Percentiles rank a stretch among this genome's conserved stretches.
phyloP scores from a whole-genome alignment of 169 alveolate genomes.

The Besnoitia besnoiti region DNA sequence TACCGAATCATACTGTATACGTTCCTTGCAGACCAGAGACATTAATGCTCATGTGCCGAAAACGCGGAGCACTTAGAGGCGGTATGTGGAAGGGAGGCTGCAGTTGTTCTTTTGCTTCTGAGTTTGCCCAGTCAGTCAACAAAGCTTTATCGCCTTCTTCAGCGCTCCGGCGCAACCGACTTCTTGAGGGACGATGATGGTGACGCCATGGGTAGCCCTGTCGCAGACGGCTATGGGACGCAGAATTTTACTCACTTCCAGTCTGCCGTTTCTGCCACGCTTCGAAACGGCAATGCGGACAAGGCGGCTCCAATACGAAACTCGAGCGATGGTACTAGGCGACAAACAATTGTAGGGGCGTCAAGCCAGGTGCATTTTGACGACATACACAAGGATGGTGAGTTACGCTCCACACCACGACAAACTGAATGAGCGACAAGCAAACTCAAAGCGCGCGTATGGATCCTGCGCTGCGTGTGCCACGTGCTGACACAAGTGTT shows the following conservation, averaged over 20 bases:
- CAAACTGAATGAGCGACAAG: no score
- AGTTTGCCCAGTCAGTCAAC: neutral
- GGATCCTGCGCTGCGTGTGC: no score
- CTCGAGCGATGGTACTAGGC: neutral
- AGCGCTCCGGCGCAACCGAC: neutral
- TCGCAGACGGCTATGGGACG: neutral
- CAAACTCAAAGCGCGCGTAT: no score
- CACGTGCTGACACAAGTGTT: no score
- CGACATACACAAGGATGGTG: neutral
- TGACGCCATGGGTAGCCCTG: neutral
- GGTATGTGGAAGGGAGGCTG: no score
- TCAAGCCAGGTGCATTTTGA: neutral
- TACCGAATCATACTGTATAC: no score
- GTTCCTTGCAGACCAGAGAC: no score
- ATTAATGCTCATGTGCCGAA: no score
- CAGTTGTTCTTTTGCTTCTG: neutral
- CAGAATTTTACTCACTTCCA: no score
- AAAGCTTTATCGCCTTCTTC: conserved; percentile 19
- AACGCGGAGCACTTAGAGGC: no score
- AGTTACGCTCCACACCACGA: neutral
- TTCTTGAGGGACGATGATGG: neutral
- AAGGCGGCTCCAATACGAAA: neutral
- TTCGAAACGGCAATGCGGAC: neutral
- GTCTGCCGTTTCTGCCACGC: neutral
- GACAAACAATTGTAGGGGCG: neutral